Evolutionary conservation across 2,329 filamentous ascomycete species (phyloP).

Genomic region (Paraphoma chrysanthemicola): DNA sequence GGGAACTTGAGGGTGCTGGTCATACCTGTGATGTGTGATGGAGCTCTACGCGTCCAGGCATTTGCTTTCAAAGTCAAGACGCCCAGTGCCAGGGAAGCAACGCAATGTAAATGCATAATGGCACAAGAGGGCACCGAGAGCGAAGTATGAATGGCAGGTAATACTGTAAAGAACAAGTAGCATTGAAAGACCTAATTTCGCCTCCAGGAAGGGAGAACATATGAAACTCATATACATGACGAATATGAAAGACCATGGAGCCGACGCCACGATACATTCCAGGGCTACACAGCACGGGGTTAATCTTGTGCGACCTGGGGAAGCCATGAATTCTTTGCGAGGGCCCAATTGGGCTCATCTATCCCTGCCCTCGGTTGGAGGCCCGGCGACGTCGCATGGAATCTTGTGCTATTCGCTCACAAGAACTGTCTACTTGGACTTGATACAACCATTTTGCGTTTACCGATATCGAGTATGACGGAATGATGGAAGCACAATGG

Average conservation of each 20-base stretch:
- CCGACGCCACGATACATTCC: slow-evolving; percentile 8
- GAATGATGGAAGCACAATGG: too few relatives aligned
- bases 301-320: neutral
- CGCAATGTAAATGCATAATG: slow-evolving; percentile 6
- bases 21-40: slow-evolving; percentile 11
- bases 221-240: neutral
- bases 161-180: too few relatives aligned
- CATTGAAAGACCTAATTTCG: neutral
- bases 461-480: too few relatives aligned
- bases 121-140: too few relatives aligned
- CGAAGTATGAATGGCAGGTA: too few relatives aligned
- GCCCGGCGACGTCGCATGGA: too few relatives aligned
- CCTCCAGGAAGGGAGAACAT: slow-evolving; percentile 5
- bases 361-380: too few relatives aligned
- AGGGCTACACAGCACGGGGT: neutral
- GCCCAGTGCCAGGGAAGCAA: neutral
- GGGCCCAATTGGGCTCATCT: too few relatives aligned
- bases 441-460: neutral
- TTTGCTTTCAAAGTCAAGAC: neutral
- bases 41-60: slow-evolving; percentile 4
- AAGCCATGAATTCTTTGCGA: neutral
- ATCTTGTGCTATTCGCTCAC: too few relatives aligned
- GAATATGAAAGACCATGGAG: neutral
- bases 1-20: neutral
- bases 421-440: neutral